These are phyloP conservation scores for Gliomastix tumulicola DNA, from an alignment of 2,329 filamentous ascomycete species.

Conservation along the genomic window DNA sequence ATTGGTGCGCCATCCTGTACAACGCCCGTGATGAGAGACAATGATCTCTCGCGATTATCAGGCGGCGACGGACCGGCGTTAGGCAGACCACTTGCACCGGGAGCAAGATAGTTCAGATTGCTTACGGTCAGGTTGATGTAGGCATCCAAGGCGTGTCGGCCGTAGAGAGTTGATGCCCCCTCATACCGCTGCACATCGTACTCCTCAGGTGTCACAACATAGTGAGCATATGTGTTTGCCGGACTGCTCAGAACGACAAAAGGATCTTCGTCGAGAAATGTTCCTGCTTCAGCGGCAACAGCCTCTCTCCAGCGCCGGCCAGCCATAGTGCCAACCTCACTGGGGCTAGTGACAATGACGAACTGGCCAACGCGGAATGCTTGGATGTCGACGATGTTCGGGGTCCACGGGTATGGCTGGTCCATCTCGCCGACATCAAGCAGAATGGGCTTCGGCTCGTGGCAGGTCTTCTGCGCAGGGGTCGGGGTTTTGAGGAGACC, in stretches of 20 bases:
- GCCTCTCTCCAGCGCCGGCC: slow-evolving; percentile 79
- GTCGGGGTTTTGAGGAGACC: slow-evolving; percentile 65
- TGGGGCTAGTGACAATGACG: slow-evolving; percentile 75
- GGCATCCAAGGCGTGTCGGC: slow-evolving; percentile 72
- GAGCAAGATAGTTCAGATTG: slow-evolving; percentile 31
- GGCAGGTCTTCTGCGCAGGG: slow-evolving; percentile 65
- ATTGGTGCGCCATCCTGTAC: slow-evolving; percentile 63
- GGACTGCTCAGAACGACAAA: slow-evolving; percentile 83
- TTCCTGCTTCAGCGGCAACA: slow-evolving; percentile 44
- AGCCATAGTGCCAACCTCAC: slow-evolving; percentile 89
- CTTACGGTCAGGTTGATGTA: slow-evolving; percentile 84
- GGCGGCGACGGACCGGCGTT: slow-evolving; percentile 59
- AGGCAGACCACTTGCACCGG: slow-evolving; percentile 28
- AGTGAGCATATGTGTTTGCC: slow-evolving; percentile 85
- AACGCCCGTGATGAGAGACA: slow-evolving; percentile 76
- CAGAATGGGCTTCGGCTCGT: slow-evolving; percentile 75
- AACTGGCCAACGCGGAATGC: slow-evolving; percentile 77
- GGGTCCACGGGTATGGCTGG: slow-evolving; percentile 77
- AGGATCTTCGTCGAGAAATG: slow-evolving; percentile 45
- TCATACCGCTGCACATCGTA: slow-evolving; percentile 85
- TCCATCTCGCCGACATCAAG: slow-evolving; percentile 81
- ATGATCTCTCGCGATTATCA: slow-evolving; percentile 67
- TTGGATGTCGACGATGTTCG: slow-evolving; percentile 88
- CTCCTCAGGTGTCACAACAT: slow-evolving; percentile 72
- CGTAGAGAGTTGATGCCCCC: slow-evolving; percentile 87